These are phyloP conservation scores for Geotrichum klebahnii DNA, from an alignment of 1,139 yeast genomes.

Conservation along the genomic window DNA sequence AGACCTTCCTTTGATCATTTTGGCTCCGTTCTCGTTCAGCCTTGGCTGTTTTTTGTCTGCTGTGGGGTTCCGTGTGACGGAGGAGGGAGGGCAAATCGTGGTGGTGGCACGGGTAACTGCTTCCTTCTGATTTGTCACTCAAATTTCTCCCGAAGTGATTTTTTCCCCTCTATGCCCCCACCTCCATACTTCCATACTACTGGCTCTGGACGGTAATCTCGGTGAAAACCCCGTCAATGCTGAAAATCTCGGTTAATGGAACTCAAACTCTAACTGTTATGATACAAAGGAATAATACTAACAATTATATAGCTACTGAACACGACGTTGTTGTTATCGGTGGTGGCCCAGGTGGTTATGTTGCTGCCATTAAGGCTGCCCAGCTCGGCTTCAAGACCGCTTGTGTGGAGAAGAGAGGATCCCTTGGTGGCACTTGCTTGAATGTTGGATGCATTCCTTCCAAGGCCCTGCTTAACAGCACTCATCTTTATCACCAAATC, in stretches of 20 bases:
- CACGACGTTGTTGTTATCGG: conserved; percentile 95
- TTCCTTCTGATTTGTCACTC: conserved; percentile 1
- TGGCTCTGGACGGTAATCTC: conserved; percentile 9
- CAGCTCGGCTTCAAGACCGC: conserved; percentile 93
- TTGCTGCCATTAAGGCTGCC: conserved; percentile 98
- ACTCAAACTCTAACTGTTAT: neutral
- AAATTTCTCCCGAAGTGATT: neutral
- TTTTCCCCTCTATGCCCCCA: conserved; percentile 14
- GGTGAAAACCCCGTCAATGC: neutral
- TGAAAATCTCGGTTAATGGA: neutral
- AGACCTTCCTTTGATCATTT: neutral
- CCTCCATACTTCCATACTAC: neutral
- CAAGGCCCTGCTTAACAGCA: conserved; percentile 89
- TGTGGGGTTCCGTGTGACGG: no score
- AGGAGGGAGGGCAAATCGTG: no score
- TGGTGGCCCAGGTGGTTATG: conserved; percentile 98
- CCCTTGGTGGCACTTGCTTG: conserved; percentile 95
- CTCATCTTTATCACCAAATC: conserved; percentile 87
- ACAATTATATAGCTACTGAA: conserved; percentile 41
- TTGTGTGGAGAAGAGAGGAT: conserved; percentile 93
- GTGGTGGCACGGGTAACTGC: conserved; percentile 14
- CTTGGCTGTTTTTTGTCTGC: neutral
- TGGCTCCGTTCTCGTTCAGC: neutral
- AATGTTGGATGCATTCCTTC: conserved; percentile 99
- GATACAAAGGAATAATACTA: neutral